Base-by-base conservation (phyloP, 441 rosid species). In the Syzygium malaccense region DNA sequence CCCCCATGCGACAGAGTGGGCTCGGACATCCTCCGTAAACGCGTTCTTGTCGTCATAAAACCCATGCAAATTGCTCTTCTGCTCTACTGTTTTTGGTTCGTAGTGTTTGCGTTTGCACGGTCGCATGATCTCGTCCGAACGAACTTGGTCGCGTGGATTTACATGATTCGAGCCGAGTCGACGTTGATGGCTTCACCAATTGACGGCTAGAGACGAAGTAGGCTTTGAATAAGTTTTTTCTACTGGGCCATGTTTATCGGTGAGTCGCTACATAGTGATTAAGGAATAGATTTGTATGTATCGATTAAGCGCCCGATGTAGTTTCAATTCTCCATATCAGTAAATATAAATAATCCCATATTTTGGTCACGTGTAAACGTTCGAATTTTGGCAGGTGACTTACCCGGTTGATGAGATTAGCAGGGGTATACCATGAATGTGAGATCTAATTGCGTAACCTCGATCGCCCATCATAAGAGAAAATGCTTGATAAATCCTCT, bases 341-440 rank as follows among this genome's bases (percentile, higher is more conserved):
- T 20, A 75, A 37, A 37, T 23, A 9, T 0, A 1, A 41, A 75
- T 41, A 41, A 75, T 13, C 23, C 7, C n/a, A 12, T 41, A 14
- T 45, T 41, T 0, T 1, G 1, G 0, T 75, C 14, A 0, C 28
- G 2, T 17, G 12, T 23, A 37, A 23, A 14, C 9, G 14, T 41
- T 37, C 0, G 3, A 41, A 37, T 25, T 41, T 41, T 75, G 14
- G 51, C 3, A 0, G 0, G 6, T 1, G 0, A 6, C 51, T 37
- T 71, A 25, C 14, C 1, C 11, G 15, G 6, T 71, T 37, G 80
- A 71, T 37, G 26, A 37, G 9, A 8, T 33, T 11, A 68, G 26
- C 33, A 71, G 4, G 15, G 49, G 1, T 20, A 3, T 20, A 15
- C 8, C 33, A 71, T 37, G 49, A 71, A 20, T 37, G 3, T 18